phyloP scores from a whole-genome alignment of 192 early-diverging fungal species.

The Podila horticola region DNA sequence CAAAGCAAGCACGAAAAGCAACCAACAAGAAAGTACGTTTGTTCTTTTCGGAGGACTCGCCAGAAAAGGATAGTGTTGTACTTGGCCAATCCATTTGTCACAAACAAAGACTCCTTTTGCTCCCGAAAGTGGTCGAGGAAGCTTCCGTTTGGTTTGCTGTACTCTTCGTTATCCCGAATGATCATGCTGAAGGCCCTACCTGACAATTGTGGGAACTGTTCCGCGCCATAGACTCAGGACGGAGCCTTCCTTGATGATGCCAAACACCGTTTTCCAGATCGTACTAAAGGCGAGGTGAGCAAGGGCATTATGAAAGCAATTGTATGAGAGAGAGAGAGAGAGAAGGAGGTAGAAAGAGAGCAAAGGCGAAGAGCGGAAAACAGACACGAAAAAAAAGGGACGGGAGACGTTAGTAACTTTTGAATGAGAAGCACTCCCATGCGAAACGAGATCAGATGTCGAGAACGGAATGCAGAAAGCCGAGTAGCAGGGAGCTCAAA shows the following conservation, averaged over 20 bases:
- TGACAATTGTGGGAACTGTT: constrained; percentile 74
- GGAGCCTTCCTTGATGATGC: constrained; percentile 68
- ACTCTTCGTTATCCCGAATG: not conserved
- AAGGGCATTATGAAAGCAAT: not conserved
- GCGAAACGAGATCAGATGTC: too few relatives aligned
- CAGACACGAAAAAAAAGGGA: too few relatives aligned
- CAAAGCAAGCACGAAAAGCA: not conserved
- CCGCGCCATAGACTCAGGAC: constrained; percentile 85
- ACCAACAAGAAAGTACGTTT: not conserved
- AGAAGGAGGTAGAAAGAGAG: constrained; percentile 1
- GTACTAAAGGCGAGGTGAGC: constrained; percentile 41
- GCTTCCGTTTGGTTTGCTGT: too few relatives aligned
- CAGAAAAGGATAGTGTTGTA: too few relatives aligned
- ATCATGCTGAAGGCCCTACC: constrained; percentile 51
- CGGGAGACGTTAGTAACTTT: too few relatives aligned
- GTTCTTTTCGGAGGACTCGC: too few relatives aligned
- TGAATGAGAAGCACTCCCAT: too few relatives aligned
- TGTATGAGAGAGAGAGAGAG: not conserved
- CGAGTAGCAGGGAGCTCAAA: not conserved
- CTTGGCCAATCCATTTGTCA: too few relatives aligned
- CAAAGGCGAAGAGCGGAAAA: not conserved
- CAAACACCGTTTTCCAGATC: constrained; percentile 63
- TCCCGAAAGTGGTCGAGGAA: too few relatives aligned
- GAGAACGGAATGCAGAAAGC: too few relatives aligned
- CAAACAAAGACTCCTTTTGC: not conserved